Evolutionary conservation across 2,329 filamentous ascomycete genomes (phyloP).

Genomic region (Aureobasidium sp.): DNA sequence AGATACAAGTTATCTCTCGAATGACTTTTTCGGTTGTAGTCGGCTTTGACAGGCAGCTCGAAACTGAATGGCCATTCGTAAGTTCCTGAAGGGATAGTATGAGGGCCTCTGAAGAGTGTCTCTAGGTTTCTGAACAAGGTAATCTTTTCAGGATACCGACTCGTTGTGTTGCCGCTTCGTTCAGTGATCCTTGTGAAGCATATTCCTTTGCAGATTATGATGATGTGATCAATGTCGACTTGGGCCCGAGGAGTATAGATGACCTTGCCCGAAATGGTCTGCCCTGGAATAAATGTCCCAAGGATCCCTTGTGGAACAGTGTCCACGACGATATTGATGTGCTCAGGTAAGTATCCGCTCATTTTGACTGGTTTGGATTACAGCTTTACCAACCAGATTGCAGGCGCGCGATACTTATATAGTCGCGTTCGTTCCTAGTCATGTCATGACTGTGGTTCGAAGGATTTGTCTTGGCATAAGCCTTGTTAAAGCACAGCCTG

Average conservation of each 20-base stretch:
- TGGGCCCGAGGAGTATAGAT: background rate
- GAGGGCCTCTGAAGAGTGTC: background rate
- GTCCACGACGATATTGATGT: background rate
- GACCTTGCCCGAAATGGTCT: background rate
- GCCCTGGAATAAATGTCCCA: background rate
- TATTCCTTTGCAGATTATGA: background rate
- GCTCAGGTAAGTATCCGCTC: background rate
- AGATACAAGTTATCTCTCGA: background rate
- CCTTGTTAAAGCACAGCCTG: background rate
- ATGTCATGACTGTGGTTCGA: background rate
- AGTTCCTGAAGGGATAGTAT: background rate
- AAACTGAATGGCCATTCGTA: constrained; percentile 3
- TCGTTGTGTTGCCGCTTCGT: background rate
- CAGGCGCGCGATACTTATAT: background rate
- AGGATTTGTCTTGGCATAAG: constrained; percentile 2
- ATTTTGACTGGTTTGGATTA: background rate
- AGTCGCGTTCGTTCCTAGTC: background rate
- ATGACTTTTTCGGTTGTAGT: background rate
- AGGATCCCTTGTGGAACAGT: background rate
- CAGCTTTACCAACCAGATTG: background rate
- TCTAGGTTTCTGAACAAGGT: background rate
- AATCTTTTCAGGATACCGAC: background rate
- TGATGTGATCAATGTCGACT: background rate
- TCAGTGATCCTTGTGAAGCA: background rate
- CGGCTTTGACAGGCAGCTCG: background rate